A percentile compares a stretch with the other conserved stretches of the same genome.
Evolutionary conservation across 345 rosid genomes (phyloP).

Genomic region (Eucalyptus pumila): DNA sequence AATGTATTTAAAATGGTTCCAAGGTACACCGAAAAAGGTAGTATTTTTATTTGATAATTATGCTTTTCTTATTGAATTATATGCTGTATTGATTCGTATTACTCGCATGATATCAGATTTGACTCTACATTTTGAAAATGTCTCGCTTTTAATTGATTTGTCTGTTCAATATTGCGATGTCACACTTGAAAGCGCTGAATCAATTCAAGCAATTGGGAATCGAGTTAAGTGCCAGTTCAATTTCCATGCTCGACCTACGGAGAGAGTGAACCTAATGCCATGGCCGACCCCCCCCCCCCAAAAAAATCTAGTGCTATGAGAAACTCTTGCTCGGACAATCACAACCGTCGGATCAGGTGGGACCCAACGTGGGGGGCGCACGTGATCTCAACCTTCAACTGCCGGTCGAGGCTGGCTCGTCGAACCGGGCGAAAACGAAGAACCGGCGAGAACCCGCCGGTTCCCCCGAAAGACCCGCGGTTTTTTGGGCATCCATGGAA

Average conservation of each 20-base stretch:
- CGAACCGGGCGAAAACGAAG: not conserved
- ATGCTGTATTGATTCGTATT: not conserved
- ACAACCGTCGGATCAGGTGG: not conserved
- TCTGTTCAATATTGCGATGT: too few species aligned
- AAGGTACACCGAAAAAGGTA: fast-evolving
- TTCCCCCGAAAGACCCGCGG: not conserved
- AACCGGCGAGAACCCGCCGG: not conserved
- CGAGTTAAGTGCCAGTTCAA: too few species aligned
- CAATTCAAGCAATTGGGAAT: not conserved
- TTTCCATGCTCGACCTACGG: too few species aligned
- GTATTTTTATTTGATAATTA: too few species aligned
- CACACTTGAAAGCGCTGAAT: too few species aligned
- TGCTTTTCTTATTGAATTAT: too few species aligned
- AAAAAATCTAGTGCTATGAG: too few species aligned
- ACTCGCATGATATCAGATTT: too few species aligned
- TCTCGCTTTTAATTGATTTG: too few species aligned
- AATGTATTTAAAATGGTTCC: too few species aligned
- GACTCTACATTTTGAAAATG: not conserved
- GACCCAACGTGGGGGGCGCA: not conserved
- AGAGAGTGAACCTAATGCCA: too few species aligned
- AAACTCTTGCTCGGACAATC: not conserved
- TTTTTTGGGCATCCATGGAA: not conserved
- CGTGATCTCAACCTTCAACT: not conserved
- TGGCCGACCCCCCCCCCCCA: too few species aligned
- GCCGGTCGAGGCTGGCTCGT: not conserved